These are phyloP conservation scores for Angomonas ambiguus DNA, from an alignment of 208 protist species.

Conservation along the genomic window DNA sequence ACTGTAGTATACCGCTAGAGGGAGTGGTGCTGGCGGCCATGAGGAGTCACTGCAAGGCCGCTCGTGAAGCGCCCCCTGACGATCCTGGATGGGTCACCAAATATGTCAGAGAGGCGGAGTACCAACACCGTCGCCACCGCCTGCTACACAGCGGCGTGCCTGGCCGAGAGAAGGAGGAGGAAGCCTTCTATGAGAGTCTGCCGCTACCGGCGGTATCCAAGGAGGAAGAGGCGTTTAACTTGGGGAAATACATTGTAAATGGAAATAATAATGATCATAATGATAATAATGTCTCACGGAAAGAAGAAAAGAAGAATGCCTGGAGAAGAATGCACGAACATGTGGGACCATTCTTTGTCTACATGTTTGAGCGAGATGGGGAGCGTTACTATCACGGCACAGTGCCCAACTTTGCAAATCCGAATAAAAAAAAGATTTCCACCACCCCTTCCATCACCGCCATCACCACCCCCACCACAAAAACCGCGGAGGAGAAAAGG, in stretches of 20 bases:
- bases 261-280: no score
- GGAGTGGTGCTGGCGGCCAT: conserved; percentile 73
- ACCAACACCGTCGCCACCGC: background rate
- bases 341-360: conserved; percentile 75
- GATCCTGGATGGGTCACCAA: conserved; percentile 58
- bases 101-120: conserved; percentile 8
- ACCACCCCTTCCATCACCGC: background rate
- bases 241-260: no score
- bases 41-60: conserved; percentile 65
- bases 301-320: conserved; percentile 19
- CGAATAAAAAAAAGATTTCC: conserved; percentile 51
- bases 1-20: conserved; percentile 70
- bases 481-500: background rate
- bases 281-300: conserved; percentile 17
- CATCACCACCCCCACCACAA: background rate
- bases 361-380: conserved; percentile 68
- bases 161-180: background rate
- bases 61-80: conserved; percentile 50
- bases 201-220: background rate
- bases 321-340: conserved; percentile 46
- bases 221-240: background rate
- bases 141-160: background rate
- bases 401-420: conserved; percentile 80
- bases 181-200: background rate
- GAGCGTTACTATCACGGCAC: conserved; percentile 74